A percentile compares a stretch with the other conserved stretches of the same genome.
Evolutionary conservation across 306 rosid species (phyloP).

Genomic region (Vigna angularis): DNA sequence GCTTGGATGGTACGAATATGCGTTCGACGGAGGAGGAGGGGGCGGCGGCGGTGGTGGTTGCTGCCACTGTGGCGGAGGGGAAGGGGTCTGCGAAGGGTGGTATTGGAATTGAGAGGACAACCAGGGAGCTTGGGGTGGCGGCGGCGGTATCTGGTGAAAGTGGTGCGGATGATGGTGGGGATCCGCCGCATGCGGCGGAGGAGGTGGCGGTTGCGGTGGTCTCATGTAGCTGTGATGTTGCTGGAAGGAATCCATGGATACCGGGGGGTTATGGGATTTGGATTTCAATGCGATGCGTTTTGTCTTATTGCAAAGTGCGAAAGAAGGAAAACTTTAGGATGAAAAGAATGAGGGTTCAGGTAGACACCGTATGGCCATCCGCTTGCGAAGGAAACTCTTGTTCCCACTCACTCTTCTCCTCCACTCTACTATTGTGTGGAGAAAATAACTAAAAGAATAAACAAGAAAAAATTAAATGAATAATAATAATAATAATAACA

Average conservation of each 20-base stretch:
- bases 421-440: not conserved
- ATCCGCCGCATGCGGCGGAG: slow-evolving; percentile 61
- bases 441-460: not conserved
- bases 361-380: slow-evolving; percentile 13
- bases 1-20: slow-evolving; percentile 65
- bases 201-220: slow-evolving; percentile 61
- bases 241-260: slow-evolving; percentile 72
- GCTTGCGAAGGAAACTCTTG: slow-evolving; percentile 26
- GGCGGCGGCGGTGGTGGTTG: slow-evolving; percentile 64
- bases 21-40: slow-evolving; percentile 52
- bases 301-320: slow-evolving; percentile 20
- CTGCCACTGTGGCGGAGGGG: slow-evolving; percentile 81
- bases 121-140: slow-evolving; percentile 74
- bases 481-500: not conserved
- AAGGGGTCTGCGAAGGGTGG: slow-evolving; percentile 72
- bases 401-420: slow-evolving; percentile 5
- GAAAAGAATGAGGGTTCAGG: slow-evolving; percentile 35
- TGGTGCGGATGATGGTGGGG: slow-evolving; percentile 67
- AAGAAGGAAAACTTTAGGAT: not conserved
- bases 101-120: slow-evolving; percentile 78
- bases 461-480: not conserved
- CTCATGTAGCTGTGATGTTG: slow-evolving; percentile 70
- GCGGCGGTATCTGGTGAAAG: slow-evolving; percentile 54
- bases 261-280: not conserved
- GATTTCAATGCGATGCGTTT: slow-evolving; percentile 16